Evolutionary conservation across 1,284 basidiomycete species (phyloP), one percentile per base, ranked within the genome.

Genomic region (Crepidotus sp.): DNA sequence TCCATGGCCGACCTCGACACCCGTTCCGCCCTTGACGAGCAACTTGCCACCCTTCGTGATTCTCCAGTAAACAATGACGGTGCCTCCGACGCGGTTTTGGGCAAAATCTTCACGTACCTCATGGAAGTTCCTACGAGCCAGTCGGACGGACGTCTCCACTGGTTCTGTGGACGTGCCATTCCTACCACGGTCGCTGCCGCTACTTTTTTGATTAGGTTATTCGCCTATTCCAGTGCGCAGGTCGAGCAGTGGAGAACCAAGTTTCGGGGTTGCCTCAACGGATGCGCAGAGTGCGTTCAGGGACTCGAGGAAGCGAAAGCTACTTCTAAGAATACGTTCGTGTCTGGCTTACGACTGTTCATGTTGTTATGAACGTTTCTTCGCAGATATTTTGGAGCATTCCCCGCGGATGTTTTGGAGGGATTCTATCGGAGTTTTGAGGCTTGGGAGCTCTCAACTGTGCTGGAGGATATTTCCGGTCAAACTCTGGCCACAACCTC

Each of bases 201-300:
- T 0, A 80, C 76, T 0, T 94, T 89, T 64, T 71, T 89, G 37
- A 67, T 92, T 40, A 76, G 87, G 49, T 62, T 93, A 34, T 83
- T 85, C 56, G 89, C 89, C 3, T 93, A 89, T 55, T 67, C 75
- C 40, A 77, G 77, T 47, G 58, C 62, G 0, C 66, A 68, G 11
- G 79, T 85, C 4, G 65, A 72, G 2, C 59, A 65, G 33, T 93
- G 86, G 85, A 77, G 78, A 58, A 57, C 59, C 13, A 71, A 67
- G 46, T 60, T 91, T 37, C 66, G 69, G 36, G 52, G 51, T 2
- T 80, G 84, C 42, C 58, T 93, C 25, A 58, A 64, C 15, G 62
- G 67, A 2, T 94, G 90, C 55, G 64, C 72, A 31, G 68, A 67
- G 8, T 94, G 90, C 59, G 77, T 84, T 3, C 70, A 75, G 50